Evolutionary conservation across 495 filamentous ascomycete genomes (phyloP), one percentile per base, ranked within the genome.

Genomic region (Antarctomyces pellizariae): DNA sequence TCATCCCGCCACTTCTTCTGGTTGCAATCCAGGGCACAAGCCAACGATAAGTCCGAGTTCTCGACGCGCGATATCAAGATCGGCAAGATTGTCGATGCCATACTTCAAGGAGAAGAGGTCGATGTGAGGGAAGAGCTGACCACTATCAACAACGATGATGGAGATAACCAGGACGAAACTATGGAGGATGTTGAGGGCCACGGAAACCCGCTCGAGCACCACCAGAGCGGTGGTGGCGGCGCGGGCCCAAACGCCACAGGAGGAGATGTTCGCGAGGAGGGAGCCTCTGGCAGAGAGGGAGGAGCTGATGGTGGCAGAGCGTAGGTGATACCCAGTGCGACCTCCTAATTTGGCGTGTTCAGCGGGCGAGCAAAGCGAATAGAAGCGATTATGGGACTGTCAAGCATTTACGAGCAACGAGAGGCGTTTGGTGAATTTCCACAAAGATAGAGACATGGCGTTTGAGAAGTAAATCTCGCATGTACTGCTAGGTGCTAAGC

Each of bases 311-410:
- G 89, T 35, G 89, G 76, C 52, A 64, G 83, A 90, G 83, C 84
- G 86, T 97, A 95, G 86, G 86, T 95, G 52, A 56, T 56, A 13
- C n/a, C n/a, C n/a, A n/a, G n/a, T n/a, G n/a, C n/a, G n/a, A n/a
- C n/a, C n/a, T n/a, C n/a, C n/a, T n/a, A n/a, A n/a, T n/a, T n/a
- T n/a, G n/a, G n/a, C n/a, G n/a, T n/a, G n/a, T n/a, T n/a, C n/a
- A n/a, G n/a, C n/a, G n/a, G n/a, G n/a, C n/a, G n/a, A n/a, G n/a
- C n/a, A n/a, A n/a, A n/a, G n/a, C n/a, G n/a, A n/a, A n/a, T n/a
- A n/a, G n/a, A n/a, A n/a, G n/a, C n/a, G n/a, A n/a, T n/a, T n/a
- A n/a, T n/a, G n/a, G n/a, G n/a, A n/a, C n/a, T n/a, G n/a, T 36
- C 24, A 12, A 26, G 26, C 34, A 34, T 37, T 40, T 34, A 32